A percentile compares a stretch with the other conserved stretches of the same genome.
These are phyloP conservation scores for Fragaria vesca DNA, from an alignment of 306 rosid genomes.

Conservation along the genomic window DNA sequence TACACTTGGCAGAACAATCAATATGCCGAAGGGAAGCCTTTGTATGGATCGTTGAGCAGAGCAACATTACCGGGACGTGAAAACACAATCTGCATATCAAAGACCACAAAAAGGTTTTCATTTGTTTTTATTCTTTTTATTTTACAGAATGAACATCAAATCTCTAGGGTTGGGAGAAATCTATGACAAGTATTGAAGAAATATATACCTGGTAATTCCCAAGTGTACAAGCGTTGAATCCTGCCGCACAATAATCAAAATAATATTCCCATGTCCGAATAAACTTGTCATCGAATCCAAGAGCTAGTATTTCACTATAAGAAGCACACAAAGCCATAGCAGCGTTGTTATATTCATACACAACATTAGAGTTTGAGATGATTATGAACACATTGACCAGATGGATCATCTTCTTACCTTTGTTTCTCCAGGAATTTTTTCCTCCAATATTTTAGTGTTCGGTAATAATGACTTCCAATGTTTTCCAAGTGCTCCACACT, in stretches of 20 bases:
- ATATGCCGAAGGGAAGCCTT: not conserved
- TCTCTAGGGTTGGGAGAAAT: not conserved
- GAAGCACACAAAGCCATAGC: not conserved
- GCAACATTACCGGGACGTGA: not conserved
- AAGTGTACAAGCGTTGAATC: not conserved
- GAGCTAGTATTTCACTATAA: not conserved
- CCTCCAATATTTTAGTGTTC: not conserved
- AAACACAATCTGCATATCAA: not conserved
- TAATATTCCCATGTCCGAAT: not conserved
- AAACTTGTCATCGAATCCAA: not conserved
- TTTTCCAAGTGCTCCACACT: not conserved
- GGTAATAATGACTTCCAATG: not conserved
- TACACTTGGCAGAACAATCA: not conserved
- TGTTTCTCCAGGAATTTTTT: not conserved
- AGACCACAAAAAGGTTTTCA: not conserved
- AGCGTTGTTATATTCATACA: not conserved
- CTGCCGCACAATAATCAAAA: not conserved
- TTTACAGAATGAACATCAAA: not conserved
- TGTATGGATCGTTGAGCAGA: not conserved
- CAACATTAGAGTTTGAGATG: not conserved
- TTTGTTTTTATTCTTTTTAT: too few species aligned
- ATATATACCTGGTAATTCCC: not conserved
- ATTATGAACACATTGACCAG: not conserved
- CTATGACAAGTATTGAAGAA: not conserved
- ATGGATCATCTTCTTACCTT: not conserved